Percentiles rank a stretch among this genome's conserved stretches.
phyloP scores from a whole-genome alignment of 345 rosid genomes.

The Eucalyptus pumila region DNA sequence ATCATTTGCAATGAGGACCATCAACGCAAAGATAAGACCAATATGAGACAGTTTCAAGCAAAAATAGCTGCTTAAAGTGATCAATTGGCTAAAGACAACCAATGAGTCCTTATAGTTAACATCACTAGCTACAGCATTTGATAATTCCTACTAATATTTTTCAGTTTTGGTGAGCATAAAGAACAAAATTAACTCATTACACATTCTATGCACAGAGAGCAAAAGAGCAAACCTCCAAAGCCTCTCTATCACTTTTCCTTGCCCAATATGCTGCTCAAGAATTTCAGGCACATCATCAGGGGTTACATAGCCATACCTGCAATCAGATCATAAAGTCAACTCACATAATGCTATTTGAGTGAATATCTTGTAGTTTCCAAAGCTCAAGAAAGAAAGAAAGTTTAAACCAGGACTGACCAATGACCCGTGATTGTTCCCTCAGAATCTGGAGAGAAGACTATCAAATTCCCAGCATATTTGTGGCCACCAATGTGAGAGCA shows the following conservation, averaged over 20 bases:
- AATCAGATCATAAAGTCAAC: not conserved
- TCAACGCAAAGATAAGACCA: not conserved
- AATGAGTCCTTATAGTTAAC: not conserved
- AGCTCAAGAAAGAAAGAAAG: not conserved
- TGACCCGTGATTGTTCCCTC: conserved; percentile 61
- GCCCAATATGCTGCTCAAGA: conserved; percentile 80
- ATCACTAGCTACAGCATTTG: not conserved
- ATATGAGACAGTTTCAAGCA: not conserved
- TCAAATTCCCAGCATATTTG: conserved; percentile 95
- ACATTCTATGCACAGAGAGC: not conserved
- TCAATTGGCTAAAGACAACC: not conserved
- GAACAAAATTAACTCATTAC: not conserved
- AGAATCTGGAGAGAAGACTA: conserved; percentile 53
- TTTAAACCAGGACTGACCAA: conserved; percentile 32
- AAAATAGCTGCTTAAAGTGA: not conserved
- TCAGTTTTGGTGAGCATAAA: not conserved
- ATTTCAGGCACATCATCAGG: conserved; percentile 81
- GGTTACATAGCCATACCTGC: conserved; percentile 96
- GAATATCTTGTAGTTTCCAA: not conserved
- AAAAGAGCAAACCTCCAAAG: conserved; percentile 63
- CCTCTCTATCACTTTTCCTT: conserved; percentile 58
- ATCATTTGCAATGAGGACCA: not conserved
- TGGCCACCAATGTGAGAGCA: conserved; percentile 97
- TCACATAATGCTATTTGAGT: not conserved
- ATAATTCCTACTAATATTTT: not conserved